Percentiles rank a stretch among this genome's conserved stretches.
Evolutionary conservation across 2,329 filamentous ascomycete genomes (phyloP).

Genomic region (Neonectria coccinea): DNA sequence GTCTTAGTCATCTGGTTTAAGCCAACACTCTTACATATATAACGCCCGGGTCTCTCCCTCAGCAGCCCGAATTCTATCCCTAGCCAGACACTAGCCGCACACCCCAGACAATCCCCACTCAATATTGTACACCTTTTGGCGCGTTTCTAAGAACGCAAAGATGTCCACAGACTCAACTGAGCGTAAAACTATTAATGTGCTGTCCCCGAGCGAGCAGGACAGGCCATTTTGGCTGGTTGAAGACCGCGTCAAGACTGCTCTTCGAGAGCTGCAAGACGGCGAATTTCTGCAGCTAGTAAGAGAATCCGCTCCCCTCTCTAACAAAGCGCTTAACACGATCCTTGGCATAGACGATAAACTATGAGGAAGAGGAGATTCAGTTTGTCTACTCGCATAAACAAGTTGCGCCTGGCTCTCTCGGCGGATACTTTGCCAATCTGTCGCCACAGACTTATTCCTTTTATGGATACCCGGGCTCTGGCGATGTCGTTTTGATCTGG

Average conservation of each 20-base stretch:
- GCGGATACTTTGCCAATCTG: not conserved
- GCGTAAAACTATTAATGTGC: not conserved
- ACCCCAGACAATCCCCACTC: not conserved
- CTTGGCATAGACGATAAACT: slow-evolving; percentile 3
- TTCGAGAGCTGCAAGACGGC: slow-evolving; percentile 15
- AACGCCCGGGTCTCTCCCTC: not conserved
- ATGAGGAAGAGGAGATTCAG: slow-evolving; percentile 5
- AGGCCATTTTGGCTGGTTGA: slow-evolving; percentile 10
- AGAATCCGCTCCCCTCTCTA: not conserved
- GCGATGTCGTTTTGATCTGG: slow-evolving; percentile 29
- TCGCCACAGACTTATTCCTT: slow-evolving; percentile 8
- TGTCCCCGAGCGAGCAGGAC: not conserved
- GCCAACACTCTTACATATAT: not conserved
- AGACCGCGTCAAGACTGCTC: not conserved
- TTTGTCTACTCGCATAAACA: slow-evolving; percentile 4
- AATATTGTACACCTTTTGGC: slow-evolving; percentile 21
- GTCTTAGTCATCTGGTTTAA: not conserved
- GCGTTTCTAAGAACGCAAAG: slow-evolving; percentile 10
- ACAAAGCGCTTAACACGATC: not conserved
- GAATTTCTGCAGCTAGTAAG: slow-evolving; percentile 29
- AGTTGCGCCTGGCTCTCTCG: slow-evolving; percentile 6
- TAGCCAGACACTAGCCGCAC: too few relatives aligned
- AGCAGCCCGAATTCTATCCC: not conserved
- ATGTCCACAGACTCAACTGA: slow-evolving; percentile 13
- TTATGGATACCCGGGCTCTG: slow-evolving; percentile 18